These are phyloP conservation scores for Septoria linicola DNA, from an alignment of 2,329 filamentous ascomycete genomes.

Conservation along the genomic window DNA sequence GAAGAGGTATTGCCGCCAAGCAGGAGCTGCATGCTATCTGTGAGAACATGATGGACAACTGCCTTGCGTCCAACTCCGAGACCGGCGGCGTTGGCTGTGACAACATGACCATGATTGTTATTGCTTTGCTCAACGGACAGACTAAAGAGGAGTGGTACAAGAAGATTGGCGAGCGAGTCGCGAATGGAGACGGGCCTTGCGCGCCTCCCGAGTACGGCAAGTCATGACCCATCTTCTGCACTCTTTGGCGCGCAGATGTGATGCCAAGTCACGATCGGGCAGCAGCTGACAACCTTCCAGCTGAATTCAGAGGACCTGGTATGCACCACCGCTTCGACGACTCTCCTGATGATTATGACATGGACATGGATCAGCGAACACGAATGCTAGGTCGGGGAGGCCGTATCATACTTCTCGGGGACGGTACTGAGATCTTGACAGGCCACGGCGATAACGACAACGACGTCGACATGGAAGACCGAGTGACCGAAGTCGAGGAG, in stretches of 20 bases:
- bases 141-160: slow-evolving; percentile 99
- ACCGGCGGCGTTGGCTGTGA: slow-evolving; percentile 97
- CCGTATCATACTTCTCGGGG: slow-evolving; percentile 89
- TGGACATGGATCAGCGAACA: slow-evolving; percentile 68
- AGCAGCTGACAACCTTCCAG: slow-evolving; percentile 38
- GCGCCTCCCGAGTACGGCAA: slow-evolving; percentile 99
- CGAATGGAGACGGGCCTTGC: slow-evolving; percentile 95
- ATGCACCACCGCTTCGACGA: slow-evolving; percentile 53
- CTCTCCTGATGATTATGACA: slow-evolving; percentile 63
- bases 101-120: slow-evolving; percentile 97
- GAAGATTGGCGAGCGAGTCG: slow-evolving; percentile 87
- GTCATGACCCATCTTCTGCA: slow-evolving; percentile 49
- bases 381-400: slow-evolving; percentile 68
- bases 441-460: slow-evolving; percentile 57
- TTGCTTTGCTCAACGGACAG: slow-evolving; percentile 86
- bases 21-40: slow-evolving; percentile 93
- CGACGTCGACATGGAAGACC: slow-evolving; percentile 91
- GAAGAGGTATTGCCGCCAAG: slow-evolving; percentile 92
- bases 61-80: slow-evolving; percentile 94
- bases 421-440: slow-evolving; percentile 88
- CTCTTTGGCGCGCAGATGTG: not conserved
- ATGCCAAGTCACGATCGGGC: not conserved
- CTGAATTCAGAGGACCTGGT: slow-evolving; percentile 53
- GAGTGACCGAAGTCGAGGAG: slow-evolving; percentile 53
- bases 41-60: slow-evolving; percentile 99